Base-by-base conservation (phyloP, 345 rosid species). In the Streptanthus diversifolius region DNA sequence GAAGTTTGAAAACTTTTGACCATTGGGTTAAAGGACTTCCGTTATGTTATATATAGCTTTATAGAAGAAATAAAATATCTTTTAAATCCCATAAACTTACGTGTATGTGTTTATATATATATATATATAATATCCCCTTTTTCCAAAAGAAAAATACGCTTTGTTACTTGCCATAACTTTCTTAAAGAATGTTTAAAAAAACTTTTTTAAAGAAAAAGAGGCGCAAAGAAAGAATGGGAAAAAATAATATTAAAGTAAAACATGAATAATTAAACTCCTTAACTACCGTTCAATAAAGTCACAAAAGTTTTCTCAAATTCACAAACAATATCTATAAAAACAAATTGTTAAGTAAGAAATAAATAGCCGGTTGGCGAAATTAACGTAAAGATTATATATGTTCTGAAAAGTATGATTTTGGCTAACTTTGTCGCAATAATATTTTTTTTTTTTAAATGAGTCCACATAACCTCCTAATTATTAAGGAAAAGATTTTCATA, bases 261-360 rank as follows among this genome's bases (percentile, higher is more conserved):
- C 4, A 71, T 71, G 63, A 73, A 73, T 75, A 51, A 19, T 8
- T 68, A 62, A 22, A 66, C 45, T 39, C 11, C 21, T 53, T 70
- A 74, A 81, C 83, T 82, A 80, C 81, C 83, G 72, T 85, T 86
- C 82, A 83, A 79, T 68, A 63, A 63, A 63, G 65, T 41, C 65
- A 70, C 71, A 70, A 73, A 79, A 82, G 37, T 56, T 27, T 63
- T 61, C 22, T 45, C 44, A 33, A 62, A 8, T 43, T 19, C 30
- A 32, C 48, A 37, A 58, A 36, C 32, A 13, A 51, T 36, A 43
- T 32, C 21, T 41, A 18, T 19, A 12, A 13, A 9, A 45, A 2
- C 4, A 48, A n/a, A 36, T 13, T 17, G 12, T 36, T 48, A 59
- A 36, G 2, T 35, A 35, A 29, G 10, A 33, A 22, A 19, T 2